Evolutionary conservation across 2,329 filamentous ascomycete species (phyloP).

Genomic region (Talaromyces sp.): DNA sequence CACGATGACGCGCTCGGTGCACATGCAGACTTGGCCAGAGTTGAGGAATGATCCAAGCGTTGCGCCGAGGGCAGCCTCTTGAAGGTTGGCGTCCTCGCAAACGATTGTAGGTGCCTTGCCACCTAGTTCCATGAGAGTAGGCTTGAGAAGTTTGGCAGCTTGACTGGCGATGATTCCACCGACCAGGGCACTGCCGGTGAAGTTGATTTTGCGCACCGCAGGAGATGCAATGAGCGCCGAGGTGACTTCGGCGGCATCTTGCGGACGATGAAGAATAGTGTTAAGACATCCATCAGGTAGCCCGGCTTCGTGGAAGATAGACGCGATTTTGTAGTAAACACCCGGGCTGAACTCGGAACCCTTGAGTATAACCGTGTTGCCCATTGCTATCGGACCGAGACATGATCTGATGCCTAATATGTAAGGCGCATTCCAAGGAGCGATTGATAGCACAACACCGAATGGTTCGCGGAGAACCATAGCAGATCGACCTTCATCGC

Average conservation of each 20-base stretch:
- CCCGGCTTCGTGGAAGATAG: slow-evolving; percentile 41
- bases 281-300: slow-evolving; percentile 44
- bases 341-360: slow-evolving; percentile 34
- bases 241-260: slow-evolving; percentile 35
- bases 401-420: slow-evolving; percentile 25
- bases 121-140: slow-evolving; percentile 48
- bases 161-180: slow-evolving; percentile 41
- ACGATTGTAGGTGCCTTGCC: slow-evolving; percentile 47
- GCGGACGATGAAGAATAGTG: slow-evolving; percentile 30
- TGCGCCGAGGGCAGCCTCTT: slow-evolving; percentile 40
- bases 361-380: slow-evolving; percentile 25
- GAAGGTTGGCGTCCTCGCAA: slow-evolving; percentile 45
- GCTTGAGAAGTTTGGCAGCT: slow-evolving; percentile 44
- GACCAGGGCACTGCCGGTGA: slow-evolving; percentile 45
- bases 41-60: slow-evolving; percentile 56
- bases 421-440: slow-evolving; percentile 21
- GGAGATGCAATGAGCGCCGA: slow-evolving; percentile 37
- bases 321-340: slow-evolving; percentile 31
- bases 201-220: slow-evolving; percentile 42
- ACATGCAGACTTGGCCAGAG: slow-evolving; percentile 63
- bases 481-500: slow-evolving; percentile 31
- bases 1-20: slow-evolving; percentile 62
- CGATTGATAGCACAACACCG: slow-evolving; percentile 13
- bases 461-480: slow-evolving; percentile 10
- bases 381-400: slow-evolving; percentile 22